phyloP scores from a whole-genome alignment of 2,329 filamentous ascomycete species.

The Albophoma yamanashiensis region DNA sequence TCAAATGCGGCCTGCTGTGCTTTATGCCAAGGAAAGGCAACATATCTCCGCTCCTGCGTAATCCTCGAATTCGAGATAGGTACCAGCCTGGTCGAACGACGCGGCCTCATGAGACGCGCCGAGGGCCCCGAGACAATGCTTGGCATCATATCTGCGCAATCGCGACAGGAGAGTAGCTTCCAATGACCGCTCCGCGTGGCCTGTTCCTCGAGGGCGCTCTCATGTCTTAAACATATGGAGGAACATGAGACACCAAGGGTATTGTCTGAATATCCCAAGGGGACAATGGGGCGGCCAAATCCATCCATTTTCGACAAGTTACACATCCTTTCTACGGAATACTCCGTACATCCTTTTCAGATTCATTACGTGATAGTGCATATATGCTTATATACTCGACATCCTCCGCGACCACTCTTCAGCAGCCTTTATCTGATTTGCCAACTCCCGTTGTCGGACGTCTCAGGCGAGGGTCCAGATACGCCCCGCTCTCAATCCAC shows the following conservation, averaged over 20 bases:
- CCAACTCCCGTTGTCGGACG: background rate
- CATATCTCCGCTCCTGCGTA: background rate
- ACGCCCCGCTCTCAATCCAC: background rate
- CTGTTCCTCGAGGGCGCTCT: background rate
- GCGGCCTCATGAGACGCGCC: background rate
- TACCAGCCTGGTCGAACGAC: background rate
- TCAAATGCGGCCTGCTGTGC: background rate
- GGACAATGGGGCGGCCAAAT: background rate
- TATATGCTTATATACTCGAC: background rate
- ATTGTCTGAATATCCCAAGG: background rate
- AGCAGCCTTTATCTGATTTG: too few relatives aligned
- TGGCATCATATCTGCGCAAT: background rate
- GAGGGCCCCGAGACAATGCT: background rate
- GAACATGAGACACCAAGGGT: background rate
- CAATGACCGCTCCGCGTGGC: background rate
- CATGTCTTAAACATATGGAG: background rate
- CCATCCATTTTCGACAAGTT: too few relatives aligned
- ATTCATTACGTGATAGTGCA: background rate
- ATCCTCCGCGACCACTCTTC: background rate
- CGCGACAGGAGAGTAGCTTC: background rate
- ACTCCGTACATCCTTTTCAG: too few relatives aligned
- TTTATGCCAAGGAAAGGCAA: background rate
- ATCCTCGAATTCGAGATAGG: background rate
- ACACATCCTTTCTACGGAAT: too few relatives aligned
- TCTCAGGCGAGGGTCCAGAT: too few relatives aligned